Percentiles rank a stretch among this genome's conserved stretches.
Conservation (phyloP, 2,329 filamentous ascomycete genomes). For the Knufia petricola region DNA sequence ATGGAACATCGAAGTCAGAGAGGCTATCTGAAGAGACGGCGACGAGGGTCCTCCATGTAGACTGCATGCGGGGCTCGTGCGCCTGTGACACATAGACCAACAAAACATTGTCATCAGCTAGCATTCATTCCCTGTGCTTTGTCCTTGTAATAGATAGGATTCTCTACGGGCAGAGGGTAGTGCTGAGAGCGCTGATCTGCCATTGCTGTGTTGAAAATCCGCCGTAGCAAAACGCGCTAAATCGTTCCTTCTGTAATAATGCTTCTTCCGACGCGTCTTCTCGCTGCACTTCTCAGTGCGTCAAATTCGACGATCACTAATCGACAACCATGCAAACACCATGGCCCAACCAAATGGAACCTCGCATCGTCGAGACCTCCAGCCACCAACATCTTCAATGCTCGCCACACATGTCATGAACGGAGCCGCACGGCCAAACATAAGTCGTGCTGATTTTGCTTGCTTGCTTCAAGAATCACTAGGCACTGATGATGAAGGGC, state of each 20-base stretch:
- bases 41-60: too few relatives aligned
- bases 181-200: neutral
- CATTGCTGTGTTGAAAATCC: neutral
- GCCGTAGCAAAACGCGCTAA: neutral
- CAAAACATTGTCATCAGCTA: too few relatives aligned
- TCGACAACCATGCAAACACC: neutral
- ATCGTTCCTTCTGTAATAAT: neutral
- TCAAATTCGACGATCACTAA: neutral
- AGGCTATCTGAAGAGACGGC: neutral
- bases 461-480: slow-evolving; percentile 60
- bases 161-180: too few relatives aligned
- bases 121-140: too few relatives aligned
- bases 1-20: neutral
- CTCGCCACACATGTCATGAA: slow-evolving; percentile 77
- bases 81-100: too few relatives aligned
- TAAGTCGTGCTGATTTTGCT: slow-evolving; percentile 65
- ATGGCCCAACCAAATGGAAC: slow-evolving; percentile 15
- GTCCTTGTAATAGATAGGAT: too few relatives aligned
- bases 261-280: neutral
- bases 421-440: slow-evolving; percentile 50
- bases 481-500: slow-evolving; percentile 35
- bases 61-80: too few relatives aligned
- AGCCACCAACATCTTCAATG: slow-evolving; percentile 59
- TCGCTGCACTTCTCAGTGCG: neutral
- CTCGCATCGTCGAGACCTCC: slow-evolving; percentile 13